Evolutionary conservation across 257 asterid species (phyloP), one percentile per base, ranked within the genome.

Genomic region (Gynochthodes officinalis): DNA sequence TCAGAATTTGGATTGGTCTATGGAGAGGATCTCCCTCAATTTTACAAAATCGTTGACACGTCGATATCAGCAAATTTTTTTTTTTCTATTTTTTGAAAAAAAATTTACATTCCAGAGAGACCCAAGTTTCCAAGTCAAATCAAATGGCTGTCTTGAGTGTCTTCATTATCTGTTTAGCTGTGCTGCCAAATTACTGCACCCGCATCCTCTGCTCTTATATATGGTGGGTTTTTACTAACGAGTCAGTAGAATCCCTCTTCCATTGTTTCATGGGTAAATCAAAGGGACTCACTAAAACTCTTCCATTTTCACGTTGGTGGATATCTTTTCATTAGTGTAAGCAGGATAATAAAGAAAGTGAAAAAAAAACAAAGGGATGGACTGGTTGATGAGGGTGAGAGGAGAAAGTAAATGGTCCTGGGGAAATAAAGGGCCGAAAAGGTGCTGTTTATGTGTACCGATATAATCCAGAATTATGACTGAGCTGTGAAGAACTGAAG

Each of bases 11-110:
- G 73, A 73, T 61, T 27, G 68, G 48, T 30, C 7, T 13, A 42
- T 8, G 53, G 14, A 16, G 64, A 63, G 64, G 72, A 78, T 78
- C 86, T 78, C 86, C 81, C 83, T 76, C 70, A 75, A 76, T 64
- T 75, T 75, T 69, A 73, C 83, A 82, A 78, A 49, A 62, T 66
- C 74, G 70, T 78, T 78, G 85, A 75, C 73, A 52, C 63, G 83
- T 82, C 85, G 7, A 58, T 62, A 33, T 78, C 81, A 16, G 2
- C 48, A 4, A n/a, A n/a, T 11, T 50, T 11, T 50, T 27, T 50
- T 21, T 16, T 18, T 18, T 50, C 25, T 37, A 37, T 28, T 57
- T 32, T 49, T n/a, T 3, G 15, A 52, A 16, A 55, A n/a, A n/a
- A n/a, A n/a, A 6, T 46, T 50, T 18, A 1, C 27, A 1, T 50